A percentile compares a stretch with the other conserved stretches of the same genome.
Evolutionary conservation across 306 rosid species (phyloP).

Genomic region (Pueraria montana): DNA sequence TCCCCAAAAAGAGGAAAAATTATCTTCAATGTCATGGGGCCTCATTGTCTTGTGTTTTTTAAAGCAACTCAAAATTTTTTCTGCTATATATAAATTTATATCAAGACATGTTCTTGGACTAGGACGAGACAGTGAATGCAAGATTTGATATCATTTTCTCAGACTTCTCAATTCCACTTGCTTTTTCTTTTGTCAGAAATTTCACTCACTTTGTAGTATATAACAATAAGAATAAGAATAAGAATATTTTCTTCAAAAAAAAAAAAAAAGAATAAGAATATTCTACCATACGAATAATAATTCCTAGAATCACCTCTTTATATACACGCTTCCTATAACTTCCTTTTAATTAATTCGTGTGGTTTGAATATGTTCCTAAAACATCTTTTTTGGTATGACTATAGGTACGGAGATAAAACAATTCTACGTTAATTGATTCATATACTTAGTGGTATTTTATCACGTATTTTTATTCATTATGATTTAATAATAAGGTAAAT

Average conservation of each 20-base stretch:
- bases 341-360: background rate
- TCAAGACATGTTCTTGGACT: background rate
- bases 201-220: background rate
- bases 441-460: no score
- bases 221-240: background rate
- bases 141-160: background rate
- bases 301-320: background rate
- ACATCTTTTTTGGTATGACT: background rate
- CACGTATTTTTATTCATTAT: no score
- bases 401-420: no score
- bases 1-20: conserved; percentile 15
- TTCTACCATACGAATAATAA: background rate
- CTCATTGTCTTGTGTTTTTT: conserved; percentile 31
- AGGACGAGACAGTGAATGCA: conserved; percentile 9
- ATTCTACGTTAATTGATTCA: no score
- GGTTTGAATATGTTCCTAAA: background rate
- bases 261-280: background rate
- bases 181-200: background rate
- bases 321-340: background rate
- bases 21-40: conserved; percentile 31
- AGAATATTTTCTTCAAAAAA: no score
- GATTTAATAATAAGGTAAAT: no score
- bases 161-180: background rate
- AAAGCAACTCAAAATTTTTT: conserved; percentile 1
- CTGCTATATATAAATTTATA: background rate